Base-by-base conservation (phyloP, 768 basidiomycete species). In the Boletus insuetus region DNA sequence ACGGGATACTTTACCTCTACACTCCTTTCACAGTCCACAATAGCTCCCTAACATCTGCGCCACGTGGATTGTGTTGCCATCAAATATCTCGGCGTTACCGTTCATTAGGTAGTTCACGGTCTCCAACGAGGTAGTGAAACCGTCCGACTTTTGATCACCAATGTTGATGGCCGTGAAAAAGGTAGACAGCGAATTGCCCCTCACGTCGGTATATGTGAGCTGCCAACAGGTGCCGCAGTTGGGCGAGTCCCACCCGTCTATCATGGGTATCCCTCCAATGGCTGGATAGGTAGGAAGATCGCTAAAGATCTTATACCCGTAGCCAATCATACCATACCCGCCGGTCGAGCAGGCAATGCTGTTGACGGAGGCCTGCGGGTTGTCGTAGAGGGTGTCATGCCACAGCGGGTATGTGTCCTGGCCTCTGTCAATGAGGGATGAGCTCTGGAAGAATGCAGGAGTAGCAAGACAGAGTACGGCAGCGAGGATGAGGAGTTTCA, bases 151-250 rank as follows among this genome's bases (percentile, higher is more conserved):
- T 4, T 16, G 34, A 17, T 60, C 62, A 6, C 81, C 73, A 43
- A 76, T 69, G 60, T 87, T 84, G 31, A 88, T 70, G 3, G 79
- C 85, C 2, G 80, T 67, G 14, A 86, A 65, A 41, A 75, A 76
- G 66, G 84, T 73, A 50, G 66, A 77, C 49, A 55, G 74, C 20
- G 61, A 63, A 1, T 53, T 59, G 9, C 73, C 73, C 7, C 58
- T 45, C 4, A 56, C 24, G 50, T 55, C 10, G 39, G 74, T 73
- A 67, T 77, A 86, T 5, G 80, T 77, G 59, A 86, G 66, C 55
- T 74, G 51, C 82, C 82, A 87, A 69, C 86, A 87, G 20, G 77
- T 75, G 3, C 84, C 84, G 60, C 85, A 87, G 40, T 73, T 70
- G 2, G 67, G 58, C 3, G 82, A 85, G 65, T 82, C 76, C 69